Evolutionary conservation across 2,329 filamentous ascomycete species (phyloP), one percentile per base, ranked within the genome.

Genomic region (Emericellopsis atlantica): DNA sequence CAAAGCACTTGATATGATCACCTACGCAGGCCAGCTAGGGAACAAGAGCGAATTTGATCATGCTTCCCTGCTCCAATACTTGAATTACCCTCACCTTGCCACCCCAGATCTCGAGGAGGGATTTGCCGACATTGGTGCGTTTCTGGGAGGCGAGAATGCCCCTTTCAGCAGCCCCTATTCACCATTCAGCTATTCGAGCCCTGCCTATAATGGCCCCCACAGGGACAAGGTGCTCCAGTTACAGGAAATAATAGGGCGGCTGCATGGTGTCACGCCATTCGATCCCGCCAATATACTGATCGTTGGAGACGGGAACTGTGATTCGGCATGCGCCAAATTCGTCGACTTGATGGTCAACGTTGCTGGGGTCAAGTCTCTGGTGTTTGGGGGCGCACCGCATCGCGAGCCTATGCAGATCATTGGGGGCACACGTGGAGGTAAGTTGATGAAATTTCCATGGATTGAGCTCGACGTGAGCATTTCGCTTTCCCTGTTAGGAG

Each of bases 301-400:
- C 8, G 18, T 40, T 4, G 7, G 24, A 3, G 38, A 40, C 22
- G 38, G 38, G 14, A 22, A 32, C 6, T 40, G 38, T 18, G 24
- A 15, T 6, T 32, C 26, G 8, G 31, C 38, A 14, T 40, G 38
- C 29, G 31, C 24, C 12, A 40, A 16, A 11, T 40, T 40, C 14
- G 31, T 33, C n/a, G 22, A 40, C 31, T 26, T 40, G 15, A 40
- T 40, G 38, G 31, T 16, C 11, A 40, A 40, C 22, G 38, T 32
- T 23, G 38, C 15, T 18, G 38, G 38, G 9, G 38, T 40, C 4
- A 32, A 23, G 9, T 32, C 24, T 16, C 16, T 40, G n/a, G 38
- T 26, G 11, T 31, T 40, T 14, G 38, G 38, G 4, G 38, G 38
- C 31, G 12, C 8, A 11, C 38, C 38, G 8, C 11, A 33, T 22